These are phyloP conservation scores for Coelastrella sp. DNA, from an alignment of 139 green algal genomes.

Conservation along the genomic window DNA sequence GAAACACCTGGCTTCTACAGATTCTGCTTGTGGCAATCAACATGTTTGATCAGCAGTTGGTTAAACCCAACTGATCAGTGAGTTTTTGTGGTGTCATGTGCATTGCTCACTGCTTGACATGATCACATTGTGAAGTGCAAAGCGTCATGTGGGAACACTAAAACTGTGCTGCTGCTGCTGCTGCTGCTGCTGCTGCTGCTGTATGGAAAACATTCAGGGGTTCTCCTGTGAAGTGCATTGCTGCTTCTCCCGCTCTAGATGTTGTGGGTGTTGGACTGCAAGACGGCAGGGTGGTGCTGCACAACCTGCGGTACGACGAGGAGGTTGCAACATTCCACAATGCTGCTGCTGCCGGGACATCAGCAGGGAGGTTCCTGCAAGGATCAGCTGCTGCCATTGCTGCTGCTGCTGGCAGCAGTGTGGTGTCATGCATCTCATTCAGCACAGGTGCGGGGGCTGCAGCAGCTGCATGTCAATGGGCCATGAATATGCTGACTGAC, in stretches of 20 bases:
- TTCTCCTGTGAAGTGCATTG: conserved; percentile 69
- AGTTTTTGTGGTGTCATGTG: no score
- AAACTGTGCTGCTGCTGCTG: no score
- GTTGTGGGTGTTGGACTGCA: conserved; percentile 91
- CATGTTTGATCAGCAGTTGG: no score
- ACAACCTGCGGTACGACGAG: conserved; percentile 77
- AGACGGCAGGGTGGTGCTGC: conserved; percentile 87
- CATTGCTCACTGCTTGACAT: neutral
- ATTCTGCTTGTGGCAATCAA: no score
- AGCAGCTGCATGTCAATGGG: neutral
- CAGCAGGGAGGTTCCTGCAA: conserved; percentile 22
- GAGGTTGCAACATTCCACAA: conserved; percentile 72
- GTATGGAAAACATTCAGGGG: conserved; percentile 18
- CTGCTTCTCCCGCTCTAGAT: conserved; percentile 91
- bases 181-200: neutral
- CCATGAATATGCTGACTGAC: neutral
- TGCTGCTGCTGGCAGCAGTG: neutral
- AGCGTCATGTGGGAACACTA: no score
- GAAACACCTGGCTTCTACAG: no score
- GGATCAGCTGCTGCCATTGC: conserved; percentile 7
- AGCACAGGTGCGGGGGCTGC: conserved; percentile 51
- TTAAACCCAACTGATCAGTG: no score
- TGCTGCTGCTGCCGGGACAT: conserved; percentile 74
- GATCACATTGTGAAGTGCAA: neutral
- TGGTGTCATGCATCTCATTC: conserved; percentile 71